Evolutionary conservation across 768 basidiomycete genomes (phyloP), one percentile per base, ranked within the genome.

Genomic region (Hemileccinum impolitum): DNA sequence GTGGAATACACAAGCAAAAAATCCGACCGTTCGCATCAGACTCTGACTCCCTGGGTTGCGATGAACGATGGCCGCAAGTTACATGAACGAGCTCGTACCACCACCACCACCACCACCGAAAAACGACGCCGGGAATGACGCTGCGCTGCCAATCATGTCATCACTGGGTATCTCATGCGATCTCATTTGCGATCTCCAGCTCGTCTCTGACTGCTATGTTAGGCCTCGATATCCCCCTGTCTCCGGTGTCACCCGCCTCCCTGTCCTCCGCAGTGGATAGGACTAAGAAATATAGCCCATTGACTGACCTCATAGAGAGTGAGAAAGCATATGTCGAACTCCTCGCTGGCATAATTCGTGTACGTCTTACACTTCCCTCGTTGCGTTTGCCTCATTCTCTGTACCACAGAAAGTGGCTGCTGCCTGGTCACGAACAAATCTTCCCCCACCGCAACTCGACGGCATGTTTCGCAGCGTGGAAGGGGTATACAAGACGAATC

Each of bases 371-470:
- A 15, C 35, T 36, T 19, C 49, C 48, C 19, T 53, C 31, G 23
- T 39, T 36, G 25, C 28, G 32, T 38, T 34, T 47, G 37, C 25
- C 57, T 54, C 47, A 62, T 50, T 41, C 13, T 48, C 49, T 42
- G 26, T 55, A 19, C n/a, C 46, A 14, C 64, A 98, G 94, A 92
- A 89, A 81, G 89, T 96, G 5, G 96, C 96, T 10, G 85, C 87
- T n/a, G 96, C 96, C 42, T 99, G 96, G 96, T 96, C 94, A 10
- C 76, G 93, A 36, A 80, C 84, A 35, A 97, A 97, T 67, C 84
- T 99, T 34, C 96, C 96, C 15, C 96, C 96, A 14, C 80, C 80
- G 8, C 87, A 90, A 56, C 77, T 99, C 26, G 96, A 99, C 68
- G 70, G 77, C 45, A 95, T 98, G 90, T 99, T 99, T 70, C 78